Percentiles rank a stretch among this genome's conserved stretches.
These are phyloP conservation scores for Coriolopsis trogii DNA, from an alignment of 1,284 basidiomycete species.

Conservation along the genomic window DNA sequence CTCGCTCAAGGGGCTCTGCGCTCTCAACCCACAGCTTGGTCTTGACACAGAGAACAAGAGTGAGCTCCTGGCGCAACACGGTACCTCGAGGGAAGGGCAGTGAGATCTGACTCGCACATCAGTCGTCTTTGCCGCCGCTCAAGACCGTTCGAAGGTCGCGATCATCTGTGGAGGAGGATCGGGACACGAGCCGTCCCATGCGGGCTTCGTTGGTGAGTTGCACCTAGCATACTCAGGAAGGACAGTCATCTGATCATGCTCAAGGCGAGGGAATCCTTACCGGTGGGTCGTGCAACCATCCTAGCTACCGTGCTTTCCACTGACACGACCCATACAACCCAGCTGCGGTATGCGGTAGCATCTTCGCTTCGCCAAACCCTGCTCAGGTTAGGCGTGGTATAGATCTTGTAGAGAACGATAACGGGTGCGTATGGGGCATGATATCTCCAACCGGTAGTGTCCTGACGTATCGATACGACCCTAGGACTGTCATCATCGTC, in stretches of 20 bases:
- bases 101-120: no score
- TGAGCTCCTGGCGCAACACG: slow-evolving; percentile 35
- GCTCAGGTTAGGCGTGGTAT: slow-evolving; percentile 82
- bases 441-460: no score
- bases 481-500: slow-evolving; percentile 80
- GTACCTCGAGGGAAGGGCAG: no score
- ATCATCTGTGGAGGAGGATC: slow-evolving; percentile 89
- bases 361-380: slow-evolving; percentile 89
- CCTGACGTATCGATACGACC: no score
- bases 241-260: background rate
- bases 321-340: slow-evolving; percentile 8
- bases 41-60: slow-evolving; percentile 73
- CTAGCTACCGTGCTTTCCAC: background rate
- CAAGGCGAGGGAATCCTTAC: slow-evolving; percentile 79
- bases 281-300: slow-evolving; percentile 42
- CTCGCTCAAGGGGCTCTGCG: slow-evolving; percentile 73
- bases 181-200: slow-evolving; percentile 90
- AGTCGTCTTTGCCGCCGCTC: slow-evolving; percentile 67
- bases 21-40: slow-evolving; percentile 69
- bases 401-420: slow-evolving; percentile 76
- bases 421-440: slow-evolving; percentile 77
- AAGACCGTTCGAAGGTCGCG: slow-evolving; percentile 70
- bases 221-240: no score
- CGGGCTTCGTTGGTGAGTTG: slow-evolving; percentile 73
- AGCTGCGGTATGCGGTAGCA: slow-evolving; percentile 86